A percentile compares a stretch with the other conserved stretches of the same genome.
phyloP scores from a whole-genome alignment of 805 yeast genomes.

The Brettanomyces nanus region DNA sequence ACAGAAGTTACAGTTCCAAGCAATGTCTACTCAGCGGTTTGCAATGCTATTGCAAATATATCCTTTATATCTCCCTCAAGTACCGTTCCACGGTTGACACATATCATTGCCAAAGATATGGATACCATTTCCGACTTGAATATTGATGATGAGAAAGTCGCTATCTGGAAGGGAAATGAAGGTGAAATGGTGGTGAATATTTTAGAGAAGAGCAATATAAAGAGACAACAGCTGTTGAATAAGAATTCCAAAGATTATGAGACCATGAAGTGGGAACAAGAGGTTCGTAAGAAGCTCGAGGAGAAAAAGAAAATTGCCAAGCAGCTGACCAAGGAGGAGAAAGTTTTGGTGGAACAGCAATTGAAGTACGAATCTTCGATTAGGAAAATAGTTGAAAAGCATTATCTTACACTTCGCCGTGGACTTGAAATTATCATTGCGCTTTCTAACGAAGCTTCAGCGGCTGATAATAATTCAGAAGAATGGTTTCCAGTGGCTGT shows the following conservation, averaged over 20 bases:
- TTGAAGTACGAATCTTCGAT: conserved; percentile 51
- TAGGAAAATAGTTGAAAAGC: conserved; percentile 36
- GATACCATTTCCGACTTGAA: conserved; percentile 25
- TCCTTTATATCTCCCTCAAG: conserved; percentile 54
- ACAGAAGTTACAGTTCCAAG: conserved; percentile 24
- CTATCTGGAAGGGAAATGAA: conserved; percentile 61
- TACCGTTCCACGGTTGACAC: conserved; percentile 43
- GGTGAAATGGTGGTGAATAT: conserved; percentile 66
- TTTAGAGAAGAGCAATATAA: conserved; percentile 32
- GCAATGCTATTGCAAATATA: conserved; percentile 37
- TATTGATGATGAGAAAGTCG: conserved; percentile 41
- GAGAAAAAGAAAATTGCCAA: conserved; percentile 38
- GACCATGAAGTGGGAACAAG: conserved; percentile 83
- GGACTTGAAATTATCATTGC: conserved; percentile 45
- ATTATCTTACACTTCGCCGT: conserved; percentile 34
- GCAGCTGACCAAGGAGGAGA: conserved; percentile 75
- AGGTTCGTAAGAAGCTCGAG: conserved; percentile 66
- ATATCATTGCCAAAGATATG: conserved; percentile 37
- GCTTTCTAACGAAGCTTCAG: conserved; percentile 40
- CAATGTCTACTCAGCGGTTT: conserved; percentile 44
- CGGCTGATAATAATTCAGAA: conserved; percentile 55
- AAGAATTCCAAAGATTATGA: conserved; percentile 81
- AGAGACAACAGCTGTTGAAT: conserved; percentile 36
- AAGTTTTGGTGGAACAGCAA: conserved; percentile 51
- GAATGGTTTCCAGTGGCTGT: conserved; percentile 71